Percentiles rank a stretch among this genome's conserved stretches.
Evolutionary conservation across 371 early-diverging fungal species (phyloP).

Genomic region (Mortierella sp.): DNA sequence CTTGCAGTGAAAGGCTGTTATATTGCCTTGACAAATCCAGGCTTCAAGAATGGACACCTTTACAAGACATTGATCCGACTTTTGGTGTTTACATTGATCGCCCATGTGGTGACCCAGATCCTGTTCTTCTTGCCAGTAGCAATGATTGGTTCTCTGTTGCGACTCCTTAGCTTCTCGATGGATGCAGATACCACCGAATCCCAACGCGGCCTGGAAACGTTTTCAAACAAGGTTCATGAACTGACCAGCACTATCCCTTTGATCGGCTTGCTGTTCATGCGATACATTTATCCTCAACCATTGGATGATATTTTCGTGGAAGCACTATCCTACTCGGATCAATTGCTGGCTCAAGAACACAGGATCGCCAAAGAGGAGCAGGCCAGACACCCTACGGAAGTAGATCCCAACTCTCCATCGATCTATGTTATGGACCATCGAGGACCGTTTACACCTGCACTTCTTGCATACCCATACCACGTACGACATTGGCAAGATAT

Average conservation of each 20-base stretch:
- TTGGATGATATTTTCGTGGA: slow-evolving; percentile 76
- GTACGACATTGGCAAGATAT: slow-evolving; percentile 69
- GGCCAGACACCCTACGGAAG: slow-evolving; percentile 18
- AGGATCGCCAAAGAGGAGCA: slow-evolving; percentile 43
- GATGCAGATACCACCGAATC: slow-evolving; percentile 53
- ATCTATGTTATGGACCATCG: slow-evolving; percentile 57
- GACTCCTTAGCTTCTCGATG: slow-evolving; percentile 45
- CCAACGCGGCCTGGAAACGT: slow-evolving; percentile 48
- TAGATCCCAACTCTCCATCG: slow-evolving; percentile 28
- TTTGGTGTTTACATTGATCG: slow-evolving; percentile 61
- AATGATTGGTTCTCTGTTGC: slow-evolving; percentile 55
- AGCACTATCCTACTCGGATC: slow-evolving; percentile 64
- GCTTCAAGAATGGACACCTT: slow-evolving; percentile 58
- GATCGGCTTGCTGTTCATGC: slow-evolving; percentile 67
- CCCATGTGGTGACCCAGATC: slow-evolving; percentile 60
- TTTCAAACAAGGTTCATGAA: slow-evolving; percentile 56
- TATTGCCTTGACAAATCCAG: slow-evolving; percentile 64
- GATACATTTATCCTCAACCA: slow-evolving; percentile 75
- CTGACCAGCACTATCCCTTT: slow-evolving; percentile 64
- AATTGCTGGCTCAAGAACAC: slow-evolving; percentile 41
- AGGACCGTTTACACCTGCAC: slow-evolving; percentile 60
- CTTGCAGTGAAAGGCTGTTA: slow-evolving; percentile 65
- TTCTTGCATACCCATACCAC: slow-evolving; percentile 58
- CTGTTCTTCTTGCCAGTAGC: slow-evolving; percentile 60
- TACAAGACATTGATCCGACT: slow-evolving; percentile 63